phyloP scores from a whole-genome alignment of 2,329 filamentous ascomycete species.

The Calonectria pseudoreteaudii region DNA sequence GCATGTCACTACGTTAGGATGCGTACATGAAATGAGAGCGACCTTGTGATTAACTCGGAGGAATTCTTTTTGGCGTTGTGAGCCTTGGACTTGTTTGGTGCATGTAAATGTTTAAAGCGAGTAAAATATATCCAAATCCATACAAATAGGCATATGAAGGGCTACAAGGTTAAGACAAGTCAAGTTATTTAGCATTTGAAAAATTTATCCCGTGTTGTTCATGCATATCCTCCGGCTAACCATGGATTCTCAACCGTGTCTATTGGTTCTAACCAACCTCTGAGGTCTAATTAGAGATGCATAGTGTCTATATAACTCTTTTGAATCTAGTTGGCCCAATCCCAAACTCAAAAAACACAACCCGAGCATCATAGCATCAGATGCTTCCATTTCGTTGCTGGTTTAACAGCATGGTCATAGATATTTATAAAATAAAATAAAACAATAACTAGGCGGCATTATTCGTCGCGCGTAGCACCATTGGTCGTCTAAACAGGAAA shows the following conservation, averaged over 20 bases:
- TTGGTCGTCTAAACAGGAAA: background rate
- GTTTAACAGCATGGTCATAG: constrained; percentile 19
- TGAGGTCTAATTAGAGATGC: constrained; percentile 3
- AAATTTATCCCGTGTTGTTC: background rate
- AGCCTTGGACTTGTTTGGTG: background rate
- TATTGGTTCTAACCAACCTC: background rate
- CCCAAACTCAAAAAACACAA: constrained; percentile 13
- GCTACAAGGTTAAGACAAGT: background rate
- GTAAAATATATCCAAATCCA: background rate
- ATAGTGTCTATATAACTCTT: background rate
- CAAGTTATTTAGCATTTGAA: background rate
- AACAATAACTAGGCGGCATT: background rate
- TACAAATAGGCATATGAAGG: background rate
- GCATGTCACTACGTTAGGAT: constrained; percentile 31
- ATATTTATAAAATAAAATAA: constrained; percentile 19
- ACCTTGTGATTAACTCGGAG: constrained; percentile 28
- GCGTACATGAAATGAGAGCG: constrained; percentile 43
- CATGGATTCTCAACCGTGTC: background rate
- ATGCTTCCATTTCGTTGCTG: background rate
- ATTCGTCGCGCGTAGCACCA: background rate
- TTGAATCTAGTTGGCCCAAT: constrained; percentile 2
- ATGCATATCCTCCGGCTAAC: background rate
- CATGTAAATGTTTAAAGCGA: background rate
- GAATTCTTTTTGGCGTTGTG: background rate
- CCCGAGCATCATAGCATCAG: constrained; percentile 8